Conservation (phyloP, 73 alveolate species). For the Stentor coeruleus region DNA sequence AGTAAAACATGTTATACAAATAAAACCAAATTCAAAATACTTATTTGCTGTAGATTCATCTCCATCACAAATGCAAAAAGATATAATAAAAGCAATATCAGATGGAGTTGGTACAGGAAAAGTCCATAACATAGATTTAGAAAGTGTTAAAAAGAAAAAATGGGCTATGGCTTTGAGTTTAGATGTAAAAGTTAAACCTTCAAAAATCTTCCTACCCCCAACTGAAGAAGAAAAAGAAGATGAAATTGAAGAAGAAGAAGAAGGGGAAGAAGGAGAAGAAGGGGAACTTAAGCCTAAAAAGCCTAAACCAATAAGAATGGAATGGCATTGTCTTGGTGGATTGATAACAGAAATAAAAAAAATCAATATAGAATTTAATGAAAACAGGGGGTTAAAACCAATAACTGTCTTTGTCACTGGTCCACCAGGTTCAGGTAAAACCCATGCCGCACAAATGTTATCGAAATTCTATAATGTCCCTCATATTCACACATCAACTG, state of each 20-base stretch:
- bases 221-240: constrained; percentile 12
- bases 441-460: constrained; percentile 60
- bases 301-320: constrained; percentile 42
- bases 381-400: constrained; percentile 66
- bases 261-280: constrained; percentile 23
- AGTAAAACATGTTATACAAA: constrained; percentile 72
- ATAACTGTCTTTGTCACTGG: constrained; percentile 72
- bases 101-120: constrained; percentile 88
- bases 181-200: neutral
- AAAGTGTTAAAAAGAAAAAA: constrained; percentile 47
- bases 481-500: constrained; percentile 61
- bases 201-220: neutral
- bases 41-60: constrained; percentile 90
- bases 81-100: constrained; percentile 74
- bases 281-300: constrained; percentile 30
- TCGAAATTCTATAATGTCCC: constrained; percentile 76
- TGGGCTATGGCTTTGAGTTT: constrained; percentile 31
- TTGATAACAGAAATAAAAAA: constrained; percentile 36
- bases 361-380: constrained; percentile 68
- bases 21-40: constrained; percentile 72
- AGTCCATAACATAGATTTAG: constrained; percentile 31
- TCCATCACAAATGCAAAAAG: constrained; percentile 75
- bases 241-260: constrained; percentile 25
- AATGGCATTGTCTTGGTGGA: constrained; percentile 80
- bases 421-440: constrained; percentile 89